Conservation (phyloP, 129 eudicot genomes). For the Helianthus tuberosus region DNA sequence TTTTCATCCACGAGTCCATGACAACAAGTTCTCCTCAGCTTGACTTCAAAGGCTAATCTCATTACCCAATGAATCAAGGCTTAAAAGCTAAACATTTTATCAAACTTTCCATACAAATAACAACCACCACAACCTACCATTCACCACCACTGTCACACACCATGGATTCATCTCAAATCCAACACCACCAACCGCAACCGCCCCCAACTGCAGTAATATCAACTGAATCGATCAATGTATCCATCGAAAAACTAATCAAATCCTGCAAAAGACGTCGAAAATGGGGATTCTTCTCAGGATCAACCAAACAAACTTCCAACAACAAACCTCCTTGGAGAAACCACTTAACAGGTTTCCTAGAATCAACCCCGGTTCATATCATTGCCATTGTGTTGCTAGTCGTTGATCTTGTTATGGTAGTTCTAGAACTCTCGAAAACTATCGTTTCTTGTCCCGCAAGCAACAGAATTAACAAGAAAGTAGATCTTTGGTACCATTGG, state of each 20-base stretch:
- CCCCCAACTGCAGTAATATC: conserved; percentile 20
- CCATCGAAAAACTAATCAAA: conserved; percentile 45
- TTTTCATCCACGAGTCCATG: conserved; percentile 1
- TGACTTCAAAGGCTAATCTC: conserved; percentile 32
- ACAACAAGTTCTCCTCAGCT: conserved; percentile 19
- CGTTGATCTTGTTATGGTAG: conserved; percentile 46
- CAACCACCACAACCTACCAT: conserved; percentile 18
- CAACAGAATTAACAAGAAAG: conserved; percentile 17
- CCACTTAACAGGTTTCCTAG: conserved; percentile 40
- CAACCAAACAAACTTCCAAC: conserved; percentile 26
- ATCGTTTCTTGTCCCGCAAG: conserved; percentile 39
- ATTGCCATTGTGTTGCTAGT: conserved; percentile 47
- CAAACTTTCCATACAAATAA: conserved; percentile 23
- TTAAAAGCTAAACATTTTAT: conserved; percentile 11
- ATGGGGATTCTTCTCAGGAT: conserved; percentile 38
- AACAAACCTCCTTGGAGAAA: conserved; percentile 49
- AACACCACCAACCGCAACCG: conserved; percentile 23
- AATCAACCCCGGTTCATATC: conserved; percentile 45
- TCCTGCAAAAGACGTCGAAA: conserved; percentile 51
- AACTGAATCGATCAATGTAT: conserved; percentile 27
- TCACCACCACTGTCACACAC: conserved; percentile 6
- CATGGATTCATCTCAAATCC: conserved; percentile 34
- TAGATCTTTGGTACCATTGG: conserved; percentile 62
- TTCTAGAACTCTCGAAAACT: conserved; percentile 56
- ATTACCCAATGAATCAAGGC: conserved; percentile 11